Conservation (phyloP, 768 basidiomycete species). For the Hygrocybe coccinea region DNA sequence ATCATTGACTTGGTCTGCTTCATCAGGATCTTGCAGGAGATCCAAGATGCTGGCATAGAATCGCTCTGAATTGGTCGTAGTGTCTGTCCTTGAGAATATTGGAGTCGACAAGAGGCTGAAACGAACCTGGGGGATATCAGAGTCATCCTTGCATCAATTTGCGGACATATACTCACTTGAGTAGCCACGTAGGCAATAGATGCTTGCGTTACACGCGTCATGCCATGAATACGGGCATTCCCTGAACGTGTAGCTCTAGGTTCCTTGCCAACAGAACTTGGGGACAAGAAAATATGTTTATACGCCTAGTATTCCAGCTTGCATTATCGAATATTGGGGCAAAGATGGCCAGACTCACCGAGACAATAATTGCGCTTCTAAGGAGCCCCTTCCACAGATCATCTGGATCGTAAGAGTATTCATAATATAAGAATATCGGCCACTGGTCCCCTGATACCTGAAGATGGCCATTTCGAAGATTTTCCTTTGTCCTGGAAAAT, state of each 20-base stretch:
- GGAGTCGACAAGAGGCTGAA: slow-evolving; percentile 16
- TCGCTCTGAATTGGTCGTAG: slow-evolving; percentile 16
- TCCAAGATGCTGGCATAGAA: slow-evolving; percentile 18
- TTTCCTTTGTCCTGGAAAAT: slow-evolving; percentile 9
- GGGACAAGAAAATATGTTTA: slow-evolving; percentile 8
- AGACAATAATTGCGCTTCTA: slow-evolving; percentile 7
- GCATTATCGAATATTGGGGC: neutral
- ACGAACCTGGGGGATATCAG: neutral
- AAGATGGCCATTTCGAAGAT: slow-evolving; percentile 7
- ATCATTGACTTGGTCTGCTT: slow-evolving; percentile 11
- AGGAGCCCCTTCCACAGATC: slow-evolving; percentile 16
- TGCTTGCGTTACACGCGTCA: slow-evolving; percentile 9
- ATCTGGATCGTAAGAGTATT: slow-evolving; percentile 13
- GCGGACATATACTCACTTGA: neutral
- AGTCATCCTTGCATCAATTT: neutral
- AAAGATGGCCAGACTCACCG: neutral
- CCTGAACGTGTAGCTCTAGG: slow-evolving; percentile 12
- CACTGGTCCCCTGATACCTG: slow-evolving; percentile 11
- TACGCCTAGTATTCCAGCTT: slow-evolving; percentile 2
- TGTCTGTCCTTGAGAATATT: slow-evolving; percentile 18
- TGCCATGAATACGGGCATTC: slow-evolving; percentile 15
- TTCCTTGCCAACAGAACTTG: neutral
- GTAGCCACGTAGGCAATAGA: neutral
- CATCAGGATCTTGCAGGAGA: slow-evolving; percentile 17
- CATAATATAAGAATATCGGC: slow-evolving; percentile 16